Conservation (phyloP, 169 alveolate genomes). For the Eimeria falciformis region DNA sequence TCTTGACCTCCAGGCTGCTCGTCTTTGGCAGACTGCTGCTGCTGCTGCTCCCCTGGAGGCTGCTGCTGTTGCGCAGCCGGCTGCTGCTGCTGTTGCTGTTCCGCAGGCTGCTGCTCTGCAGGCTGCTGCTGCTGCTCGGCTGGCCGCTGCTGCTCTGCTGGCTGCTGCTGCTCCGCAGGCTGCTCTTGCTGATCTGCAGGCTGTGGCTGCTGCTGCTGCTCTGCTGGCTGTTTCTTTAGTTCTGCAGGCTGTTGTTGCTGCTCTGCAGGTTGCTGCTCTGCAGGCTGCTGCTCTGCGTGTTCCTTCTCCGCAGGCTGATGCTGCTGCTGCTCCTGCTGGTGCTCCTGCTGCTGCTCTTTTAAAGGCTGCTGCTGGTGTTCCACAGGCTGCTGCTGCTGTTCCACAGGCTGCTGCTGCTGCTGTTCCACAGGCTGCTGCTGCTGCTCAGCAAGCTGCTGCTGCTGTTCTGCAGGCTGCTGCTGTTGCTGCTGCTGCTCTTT, state of each 20-base stretch:
- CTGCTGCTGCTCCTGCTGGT: neutral
- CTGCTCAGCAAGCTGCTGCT: neutral
- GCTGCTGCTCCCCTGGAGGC: neutral
- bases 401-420: neutral
- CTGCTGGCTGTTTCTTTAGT: neutral
- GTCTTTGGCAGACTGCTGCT: neutral
- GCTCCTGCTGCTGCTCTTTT: constrained; percentile 20
- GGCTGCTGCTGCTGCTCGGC: neutral
- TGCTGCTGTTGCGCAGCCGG: neutral
- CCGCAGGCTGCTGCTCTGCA: neutral
- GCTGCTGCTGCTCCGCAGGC: constrained; percentile 17
- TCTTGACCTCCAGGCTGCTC: no score
- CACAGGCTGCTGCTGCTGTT: constrained; percentile 8
- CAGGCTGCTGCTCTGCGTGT: neutral
- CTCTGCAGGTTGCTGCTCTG: neutral
- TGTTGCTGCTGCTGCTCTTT: constrained; percentile 4
- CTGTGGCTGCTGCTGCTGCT: constrained; percentile 14
- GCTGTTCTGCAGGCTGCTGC: constrained; percentile 18
- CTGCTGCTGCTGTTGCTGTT: constrained; percentile 21
- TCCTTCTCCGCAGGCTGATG: neutral
- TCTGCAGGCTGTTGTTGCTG: no score
- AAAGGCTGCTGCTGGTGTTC: neutral
- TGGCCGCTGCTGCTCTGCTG: neutral
- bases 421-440: neutral
- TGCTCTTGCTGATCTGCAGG: neutral